These are phyloP conservation scores for Suillus variegatus DNA, from an alignment of 768 basidiomycete species.

Conservation along the genomic window DNA sequence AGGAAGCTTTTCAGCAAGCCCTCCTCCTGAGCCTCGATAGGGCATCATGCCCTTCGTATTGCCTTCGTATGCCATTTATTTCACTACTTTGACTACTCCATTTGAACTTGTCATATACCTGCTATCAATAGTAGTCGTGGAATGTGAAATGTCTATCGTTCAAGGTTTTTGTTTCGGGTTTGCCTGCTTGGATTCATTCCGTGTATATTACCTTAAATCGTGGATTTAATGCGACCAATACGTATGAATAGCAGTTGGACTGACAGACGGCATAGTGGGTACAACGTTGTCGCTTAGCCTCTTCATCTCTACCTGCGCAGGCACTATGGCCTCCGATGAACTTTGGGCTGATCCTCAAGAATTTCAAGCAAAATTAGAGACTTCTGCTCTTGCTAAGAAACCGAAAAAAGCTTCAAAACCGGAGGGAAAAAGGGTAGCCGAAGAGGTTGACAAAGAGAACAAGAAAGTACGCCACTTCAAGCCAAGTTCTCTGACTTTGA, in stretches of 20 bases:
- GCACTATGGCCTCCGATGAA: conserved; percentile 22
- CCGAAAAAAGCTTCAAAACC: conserved; percentile 25
- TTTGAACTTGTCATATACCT: background rate
- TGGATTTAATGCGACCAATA: background rate
- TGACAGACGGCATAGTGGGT: background rate
- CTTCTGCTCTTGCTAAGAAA: conserved; percentile 24
- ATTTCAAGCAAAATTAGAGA: conserved; percentile 44
- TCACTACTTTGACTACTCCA: background rate
- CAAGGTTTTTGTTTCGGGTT: background rate
- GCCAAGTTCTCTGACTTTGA: conserved; percentile 8
- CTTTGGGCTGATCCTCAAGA: conserved; percentile 22
- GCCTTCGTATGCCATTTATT: background rate
- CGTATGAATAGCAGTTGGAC: background rate
- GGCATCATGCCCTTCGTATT: background rate
- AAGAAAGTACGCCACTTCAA: conserved; percentile 22
- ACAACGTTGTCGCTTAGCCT: background rate
- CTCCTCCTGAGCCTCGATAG: background rate
- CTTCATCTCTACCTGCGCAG: background rate
- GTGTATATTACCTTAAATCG: background rate
- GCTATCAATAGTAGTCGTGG: background rate
- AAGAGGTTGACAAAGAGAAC: conserved; percentile 31
- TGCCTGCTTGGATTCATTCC: background rate
- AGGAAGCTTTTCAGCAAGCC: background rate
- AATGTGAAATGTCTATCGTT: conserved; percentile 4
- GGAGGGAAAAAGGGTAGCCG: conserved; percentile 35